Percentiles rank a stretch among this genome's conserved stretches.
These are phyloP conservation scores for Globomyces sp. DNA, from an alignment of 371 early-diverging fungal genomes.

Conservation along the genomic window DNA sequence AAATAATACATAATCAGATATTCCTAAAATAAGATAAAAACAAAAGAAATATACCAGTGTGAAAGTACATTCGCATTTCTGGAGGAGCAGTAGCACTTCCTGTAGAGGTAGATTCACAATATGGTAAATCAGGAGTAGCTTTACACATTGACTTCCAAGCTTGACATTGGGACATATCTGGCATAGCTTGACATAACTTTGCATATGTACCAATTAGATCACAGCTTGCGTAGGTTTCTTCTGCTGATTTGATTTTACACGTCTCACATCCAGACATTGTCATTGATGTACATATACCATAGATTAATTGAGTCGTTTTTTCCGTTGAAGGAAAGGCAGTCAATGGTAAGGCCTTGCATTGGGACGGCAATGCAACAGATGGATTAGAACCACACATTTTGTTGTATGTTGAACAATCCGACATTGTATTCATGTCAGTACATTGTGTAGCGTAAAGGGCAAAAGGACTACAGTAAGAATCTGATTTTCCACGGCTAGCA, in stretches of 20 bases:
- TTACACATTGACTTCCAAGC: conserved; percentile 45
- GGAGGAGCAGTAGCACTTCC: conserved; percentile 20
- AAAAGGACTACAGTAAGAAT: conserved; percentile 12
- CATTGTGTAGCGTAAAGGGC: not conserved
- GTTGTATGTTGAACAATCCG: not conserved
- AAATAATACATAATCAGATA: conserved; percentile 52
- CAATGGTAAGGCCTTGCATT: conserved; percentile 5
- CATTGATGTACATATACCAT: conserved; percentile 50
- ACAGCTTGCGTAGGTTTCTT: conserved; percentile 28
- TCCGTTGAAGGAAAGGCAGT: conserved; percentile 14
- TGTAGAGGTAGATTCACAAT: conserved; percentile 22
- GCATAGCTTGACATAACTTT: conserved; percentile 53
- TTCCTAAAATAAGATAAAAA: conserved; percentile 21
- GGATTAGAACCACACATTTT: conserved; percentile 3
- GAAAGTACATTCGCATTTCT: conserved; percentile 60
- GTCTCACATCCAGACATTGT: conserved; percentile 42
- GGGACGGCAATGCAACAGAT: not conserved
- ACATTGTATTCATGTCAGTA: conserved; percentile 14
- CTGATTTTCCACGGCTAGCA: not conserved
- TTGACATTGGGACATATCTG: conserved; percentile 51
- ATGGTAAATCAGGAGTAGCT: conserved; percentile 21
- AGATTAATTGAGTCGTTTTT: conserved; percentile 9
- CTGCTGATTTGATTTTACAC: conserved; percentile 13
- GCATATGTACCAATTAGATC: conserved; percentile 45
- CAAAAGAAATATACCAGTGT: conserved; percentile 17